Evolutionary conservation across 1,284 basidiomycete species (phyloP), one percentile per base, ranked within the genome.

Genomic region (Melanopsichium pennsylvanicum): DNA sequence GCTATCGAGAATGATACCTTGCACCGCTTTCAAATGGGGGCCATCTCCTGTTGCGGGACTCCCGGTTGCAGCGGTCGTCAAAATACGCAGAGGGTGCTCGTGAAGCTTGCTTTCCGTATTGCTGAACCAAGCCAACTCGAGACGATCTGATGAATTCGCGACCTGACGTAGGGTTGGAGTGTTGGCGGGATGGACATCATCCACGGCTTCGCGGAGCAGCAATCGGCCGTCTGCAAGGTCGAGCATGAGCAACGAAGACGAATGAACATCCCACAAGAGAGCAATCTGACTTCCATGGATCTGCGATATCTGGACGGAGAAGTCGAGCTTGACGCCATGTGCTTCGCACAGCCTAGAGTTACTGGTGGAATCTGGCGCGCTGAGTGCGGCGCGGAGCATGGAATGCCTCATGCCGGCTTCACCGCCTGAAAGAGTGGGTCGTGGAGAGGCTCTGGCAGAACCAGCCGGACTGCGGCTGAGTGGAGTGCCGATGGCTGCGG

Each of bases 401-500:
- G 60, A 63, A 1, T 54, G 48, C 39, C 60, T 34, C 32, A 48
- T 23, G 36, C 44, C 45, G 8, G 54, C 60, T 26, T 63, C 60
- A 25, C 52, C 49, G 4, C 31, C 38, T 26, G 26, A 13, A 19
- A 52, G 12, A 23, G 52, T 46, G 18, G 60, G 60, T 12, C 52
- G 45, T 5, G 60, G 60, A 8, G 60, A 63, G 6, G 60, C 51
- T 18, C 63, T 27, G 3, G 47, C 50, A 5, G 64, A 68, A 13
- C 58, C 64, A 6, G 54, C 64, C 16, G 64, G 57, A 18, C 57
- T 68, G 19, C 54, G 58, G 5, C 35, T 19, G 15, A 61, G 64
- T n/a, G 64, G 58, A 12, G 64, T 61, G 15, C 58, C 44, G 32
- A 58, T 52, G 27, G 55, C 46, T 31, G 50, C 41, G 5, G 62